These are phyloP conservation scores for Erythrobasidium hasegawianum DNA, from an alignment of 1,284 basidiomycete genomes.

Conservation along the genomic window DNA sequence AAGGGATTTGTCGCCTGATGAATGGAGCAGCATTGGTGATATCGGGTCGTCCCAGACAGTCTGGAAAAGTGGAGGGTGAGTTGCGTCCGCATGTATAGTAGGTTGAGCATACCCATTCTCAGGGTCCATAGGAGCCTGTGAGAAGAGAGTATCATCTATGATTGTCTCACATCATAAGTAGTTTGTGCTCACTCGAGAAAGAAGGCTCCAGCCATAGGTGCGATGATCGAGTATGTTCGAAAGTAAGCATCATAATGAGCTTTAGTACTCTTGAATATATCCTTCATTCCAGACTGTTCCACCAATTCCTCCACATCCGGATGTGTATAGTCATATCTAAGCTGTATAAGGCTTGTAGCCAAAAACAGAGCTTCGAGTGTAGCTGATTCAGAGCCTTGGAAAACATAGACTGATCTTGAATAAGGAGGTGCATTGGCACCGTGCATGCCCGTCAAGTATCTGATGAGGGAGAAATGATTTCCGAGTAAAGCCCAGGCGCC, in stretches of 20 bases:
- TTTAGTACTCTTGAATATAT: neutral
- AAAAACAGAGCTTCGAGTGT: neutral
- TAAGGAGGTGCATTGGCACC: neutral
- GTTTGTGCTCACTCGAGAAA: neutral
- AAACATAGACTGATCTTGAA: neutral
- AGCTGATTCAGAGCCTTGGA: neutral
- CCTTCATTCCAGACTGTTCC: neutral
- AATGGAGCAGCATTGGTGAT: neutral
- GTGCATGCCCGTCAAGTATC: neutral
- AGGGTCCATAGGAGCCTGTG: neutral
- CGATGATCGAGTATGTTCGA: neutral
- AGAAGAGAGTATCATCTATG: neutral
- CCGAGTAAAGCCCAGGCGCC: neutral
- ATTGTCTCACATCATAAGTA: neutral
- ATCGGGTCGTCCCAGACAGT: neutral
- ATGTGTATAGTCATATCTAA: neutral
- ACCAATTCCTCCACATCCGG: slow-evolving; percentile 2
- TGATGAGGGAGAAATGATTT: neutral
- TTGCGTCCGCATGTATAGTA: neutral
- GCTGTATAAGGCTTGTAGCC: neutral
- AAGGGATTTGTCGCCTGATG: neutral
- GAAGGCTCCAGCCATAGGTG: neutral
- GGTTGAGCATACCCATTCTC: neutral
- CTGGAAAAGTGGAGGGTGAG: neutral
- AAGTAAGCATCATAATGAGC: slow-evolving; percentile 2